Evolutionary conservation across 192 early-diverging fungal genomes (phyloP).

Genomic region (Coemansia aciculifera): DNA sequence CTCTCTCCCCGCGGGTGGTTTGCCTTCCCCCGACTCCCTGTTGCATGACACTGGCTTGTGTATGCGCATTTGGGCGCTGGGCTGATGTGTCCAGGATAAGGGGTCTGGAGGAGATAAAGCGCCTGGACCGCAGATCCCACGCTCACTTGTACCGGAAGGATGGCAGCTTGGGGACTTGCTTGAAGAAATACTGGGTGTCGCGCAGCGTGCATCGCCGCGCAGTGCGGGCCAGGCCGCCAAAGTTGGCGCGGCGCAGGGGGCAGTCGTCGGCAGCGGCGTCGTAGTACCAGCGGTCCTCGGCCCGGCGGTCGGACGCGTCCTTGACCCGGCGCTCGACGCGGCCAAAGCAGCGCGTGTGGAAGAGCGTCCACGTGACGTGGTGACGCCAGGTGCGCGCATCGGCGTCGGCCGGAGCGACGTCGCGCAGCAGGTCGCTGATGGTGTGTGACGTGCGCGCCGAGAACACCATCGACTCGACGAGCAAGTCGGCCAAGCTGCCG

Average conservation of each 20-base stretch:
- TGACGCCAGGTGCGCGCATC: conserved; percentile 36
- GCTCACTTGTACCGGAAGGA: conserved; percentile 47
- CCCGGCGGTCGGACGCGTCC: conserved; percentile 54
- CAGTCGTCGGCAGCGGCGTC: conserved; percentile 49
- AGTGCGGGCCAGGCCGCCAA: conserved; percentile 55
- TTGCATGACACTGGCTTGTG: too few species aligned
- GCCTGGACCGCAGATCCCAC: conserved; percentile 7
- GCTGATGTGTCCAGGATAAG: neutral
- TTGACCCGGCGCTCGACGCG: conserved; percentile 56
- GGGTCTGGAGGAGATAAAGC: neutral
- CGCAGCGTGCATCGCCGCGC: conserved; percentile 58
- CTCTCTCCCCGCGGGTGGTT: neutral
- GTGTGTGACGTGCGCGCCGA: conserved; percentile 57
- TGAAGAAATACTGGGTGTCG: conserved; percentile 59
- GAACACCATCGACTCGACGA: conserved; percentile 56
- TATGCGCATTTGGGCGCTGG: neutral
- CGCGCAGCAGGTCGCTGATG: conserved; percentile 54
- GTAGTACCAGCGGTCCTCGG: conserved; percentile 58
- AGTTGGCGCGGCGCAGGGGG: conserved; percentile 45
- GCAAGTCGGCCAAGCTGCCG: conserved; percentile 31
- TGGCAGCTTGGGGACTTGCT: conserved; percentile 57
- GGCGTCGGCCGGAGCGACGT: conserved; percentile 36
- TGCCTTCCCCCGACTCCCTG: too few species aligned
- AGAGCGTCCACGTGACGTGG: conserved; percentile 45
- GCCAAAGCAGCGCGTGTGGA: conserved; percentile 52